These are phyloP conservation scores for Podaxis mareebaensis DNA, from an alignment of 768 basidiomycete species.

Conservation along the genomic window DNA sequence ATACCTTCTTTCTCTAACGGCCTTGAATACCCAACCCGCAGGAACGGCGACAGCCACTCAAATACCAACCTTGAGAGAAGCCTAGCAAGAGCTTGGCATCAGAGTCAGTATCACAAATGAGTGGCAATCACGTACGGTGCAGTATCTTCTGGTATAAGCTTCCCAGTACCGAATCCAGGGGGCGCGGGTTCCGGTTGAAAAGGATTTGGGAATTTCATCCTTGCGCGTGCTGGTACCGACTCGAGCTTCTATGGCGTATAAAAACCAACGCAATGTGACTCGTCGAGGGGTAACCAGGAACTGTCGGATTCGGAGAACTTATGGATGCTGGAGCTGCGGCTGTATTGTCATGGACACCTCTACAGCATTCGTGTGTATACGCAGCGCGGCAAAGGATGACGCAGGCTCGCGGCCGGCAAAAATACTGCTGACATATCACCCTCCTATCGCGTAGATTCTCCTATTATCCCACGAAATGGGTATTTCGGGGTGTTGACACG, in stretches of 20 bases:
- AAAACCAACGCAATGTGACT: background rate
- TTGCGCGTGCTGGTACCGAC: background rate
- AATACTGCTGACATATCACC: conserved; percentile 3
- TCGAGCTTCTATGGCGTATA: background rate
- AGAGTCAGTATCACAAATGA: background rate
- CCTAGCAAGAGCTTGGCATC: conserved; percentile 20
- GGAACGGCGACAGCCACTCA: conserved; percentile 47
- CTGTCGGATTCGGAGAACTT: background rate
- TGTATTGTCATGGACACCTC: background rate
- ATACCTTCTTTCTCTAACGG: conserved; percentile 51
- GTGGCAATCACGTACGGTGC: conserved; percentile 32
- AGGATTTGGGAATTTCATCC: conserved; percentile 34
- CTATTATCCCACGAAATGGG: background rate
- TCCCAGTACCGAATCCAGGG: conserved; percentile 48
- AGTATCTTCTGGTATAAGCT: conserved; percentile 40
- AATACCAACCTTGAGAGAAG: conserved; percentile 41
- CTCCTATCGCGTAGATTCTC: background rate
- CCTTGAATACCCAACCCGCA: conserved; percentile 49
- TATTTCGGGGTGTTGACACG: background rate
- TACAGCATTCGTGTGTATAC: background rate
- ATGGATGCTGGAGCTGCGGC: background rate
- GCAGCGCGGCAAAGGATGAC: background rate
- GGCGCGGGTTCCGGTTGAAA: conserved; percentile 47
- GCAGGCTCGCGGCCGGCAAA: conserved; percentile 3
- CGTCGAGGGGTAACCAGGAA: background rate